Evolutionary conservation across 179 eudicot genomes (phyloP).

Genomic region (Actinidia chinensis): DNA sequence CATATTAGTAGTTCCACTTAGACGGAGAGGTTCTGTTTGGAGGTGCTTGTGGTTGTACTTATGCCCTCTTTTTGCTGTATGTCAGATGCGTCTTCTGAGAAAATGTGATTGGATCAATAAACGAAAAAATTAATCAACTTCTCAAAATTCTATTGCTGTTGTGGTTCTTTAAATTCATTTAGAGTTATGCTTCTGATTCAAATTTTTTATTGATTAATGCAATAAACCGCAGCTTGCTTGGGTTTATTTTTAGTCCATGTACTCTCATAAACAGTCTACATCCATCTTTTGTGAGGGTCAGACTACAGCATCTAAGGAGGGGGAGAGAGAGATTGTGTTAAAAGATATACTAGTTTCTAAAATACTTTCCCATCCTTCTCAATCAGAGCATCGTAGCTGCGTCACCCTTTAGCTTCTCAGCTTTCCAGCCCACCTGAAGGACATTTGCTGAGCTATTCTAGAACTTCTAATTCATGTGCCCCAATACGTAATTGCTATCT

Average conservation of each 20-base stretch:
- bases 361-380: slow-evolving; percentile 25
- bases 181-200: background rate
- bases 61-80: background rate
- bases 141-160: no score
- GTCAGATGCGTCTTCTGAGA: background rate
- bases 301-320: background rate
- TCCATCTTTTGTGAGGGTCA: background rate
- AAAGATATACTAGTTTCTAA: no score
- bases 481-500: no score
- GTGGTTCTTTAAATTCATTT: background rate
- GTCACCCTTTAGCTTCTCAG: background rate
- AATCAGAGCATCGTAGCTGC: slow-evolving; percentile 53
- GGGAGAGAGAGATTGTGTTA: background rate
- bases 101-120: background rate
- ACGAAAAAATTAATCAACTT: background rate
- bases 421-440: slow-evolving; percentile 76
- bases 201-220: background rate
- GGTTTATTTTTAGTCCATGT: no score
- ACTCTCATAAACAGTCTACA: background rate
- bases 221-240: no score
- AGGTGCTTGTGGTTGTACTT: background rate
- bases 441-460: slow-evolving; percentile 61
- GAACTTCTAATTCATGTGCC: slow-evolving; percentile 42
- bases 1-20: background rate
- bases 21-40: background rate